Base-by-base conservation (phyloP, 139 green algal species). In the Tetraselmis chui region DNA sequence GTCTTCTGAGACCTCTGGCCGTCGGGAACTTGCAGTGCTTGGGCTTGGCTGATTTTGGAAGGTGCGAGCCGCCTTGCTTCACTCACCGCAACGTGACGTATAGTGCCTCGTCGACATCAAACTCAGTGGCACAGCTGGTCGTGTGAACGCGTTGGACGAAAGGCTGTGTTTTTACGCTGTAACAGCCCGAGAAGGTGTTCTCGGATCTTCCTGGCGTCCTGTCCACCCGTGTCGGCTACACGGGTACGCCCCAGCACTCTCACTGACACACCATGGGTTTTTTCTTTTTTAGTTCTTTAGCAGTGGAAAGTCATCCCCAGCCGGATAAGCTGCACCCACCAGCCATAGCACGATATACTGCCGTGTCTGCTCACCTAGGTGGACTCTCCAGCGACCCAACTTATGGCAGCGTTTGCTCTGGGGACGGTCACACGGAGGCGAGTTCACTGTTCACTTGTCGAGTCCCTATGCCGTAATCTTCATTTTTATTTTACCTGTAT, bases 351-450 rank as follows among this genome's bases (percentile, higher is more conserved):
- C n/a, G n/a, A n/a, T n/a, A n/a, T n/a, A n/a, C 45, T 18, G 11
- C 45, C 45, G 11, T 18, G 11, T 18, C 45, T 18, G 5, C 45
- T 18, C 45, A 67, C 45, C 45, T 67, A 67, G 45, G 45, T 67
- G 84, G 81, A 0, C 76, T 80, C 59, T 2, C n/a, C 29, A 26
- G 30, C 22, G 31, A 31, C 2, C 81, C 81, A 2, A 81, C 84
- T 24, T 88, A 88, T 67, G 32, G 28, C 0, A 75, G 28, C 31
- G 84, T 88, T 0, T 88, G 80, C 78, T 58, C 30, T 1, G 84
- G 84, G 2, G 84, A 85, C 30, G 85, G 85, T 26, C 83, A 86
- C 82, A 78, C 85, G 2, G 85, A 89, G 76, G 80, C 18, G 45
- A 67, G 45, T 18, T 67, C 45, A 18, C 45, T 67, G 45, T 18